These are phyloP conservation scores for Xylariaceae sp. DNA, from an alignment of 2,329 filamentous ascomycete species.

Conservation along the genomic window DNA sequence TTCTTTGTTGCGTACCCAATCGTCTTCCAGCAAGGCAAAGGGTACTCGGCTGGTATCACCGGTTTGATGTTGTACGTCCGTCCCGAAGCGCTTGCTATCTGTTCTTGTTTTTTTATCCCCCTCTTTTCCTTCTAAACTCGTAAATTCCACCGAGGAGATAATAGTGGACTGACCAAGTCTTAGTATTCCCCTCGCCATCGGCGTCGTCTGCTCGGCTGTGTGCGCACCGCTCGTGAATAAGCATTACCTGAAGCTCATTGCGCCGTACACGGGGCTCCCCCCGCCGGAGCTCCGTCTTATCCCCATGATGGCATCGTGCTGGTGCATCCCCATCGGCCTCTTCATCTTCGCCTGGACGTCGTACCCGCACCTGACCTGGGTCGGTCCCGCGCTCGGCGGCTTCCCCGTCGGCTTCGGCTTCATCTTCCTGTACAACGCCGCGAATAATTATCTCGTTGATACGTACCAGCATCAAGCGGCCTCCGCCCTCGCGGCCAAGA, in stretches of 20 bases:
- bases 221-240: conserved; percentile 73
- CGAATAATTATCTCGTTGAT: conserved; percentile 69
- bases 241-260: conserved; percentile 59
- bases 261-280: conserved; percentile 38
- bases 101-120: neutral
- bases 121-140: neutral
- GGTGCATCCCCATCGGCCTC: conserved; percentile 60
- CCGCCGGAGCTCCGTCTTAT: conserved; percentile 75
- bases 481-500: conserved; percentile 77
- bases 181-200: conserved; percentile 69
- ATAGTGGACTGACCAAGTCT: neutral
- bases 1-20: conserved; percentile 69
- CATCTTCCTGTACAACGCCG: conserved; percentile 78
- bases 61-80: conserved; percentile 67
- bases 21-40: conserved; percentile 76
- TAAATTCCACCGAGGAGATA: conserved; percentile 1
- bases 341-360: conserved; percentile 61
- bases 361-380: conserved; percentile 62
- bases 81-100: neutral
- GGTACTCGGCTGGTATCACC: conserved; percentile 67
- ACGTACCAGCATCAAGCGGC: conserved; percentile 69
- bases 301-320: conserved; percentile 76
- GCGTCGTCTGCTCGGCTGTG: conserved; percentile 62
- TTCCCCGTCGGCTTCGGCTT: conserved; percentile 74
- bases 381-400: conserved; percentile 67